Conservation (phyloP, 2,329 filamentous ascomycete genomes). For the Kalaharituber pfeilii region DNA sequence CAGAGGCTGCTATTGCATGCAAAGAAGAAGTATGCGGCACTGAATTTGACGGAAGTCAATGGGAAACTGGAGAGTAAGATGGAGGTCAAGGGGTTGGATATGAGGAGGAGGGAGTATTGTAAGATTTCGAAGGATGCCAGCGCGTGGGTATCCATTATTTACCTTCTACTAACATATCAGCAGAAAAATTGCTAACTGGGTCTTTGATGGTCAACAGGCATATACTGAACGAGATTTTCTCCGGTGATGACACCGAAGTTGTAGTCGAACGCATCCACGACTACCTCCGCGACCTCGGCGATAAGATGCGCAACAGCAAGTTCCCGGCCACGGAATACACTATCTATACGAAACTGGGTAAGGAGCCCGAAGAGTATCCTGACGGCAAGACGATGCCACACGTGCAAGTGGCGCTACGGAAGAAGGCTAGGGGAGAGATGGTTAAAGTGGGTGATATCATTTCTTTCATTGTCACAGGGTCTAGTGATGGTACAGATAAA, state of each 20-base stretch:
- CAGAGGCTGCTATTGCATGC: conserved; percentile 81
- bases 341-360: conserved; percentile 70
- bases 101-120: conserved; percentile 95
- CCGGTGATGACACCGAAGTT: conserved; percentile 76
- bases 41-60: conserved; percentile 78
- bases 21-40: conserved; percentile 98
- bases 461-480: conserved; percentile 73
- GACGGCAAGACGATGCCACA: conserved; percentile 92
- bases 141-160: conserved; percentile 28
- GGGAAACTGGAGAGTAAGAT: conserved; percentile 87
- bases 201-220: conserved; percentile 31
- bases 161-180: not conserved
- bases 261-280: conserved; percentile 85
- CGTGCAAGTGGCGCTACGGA: conserved; percentile 82
- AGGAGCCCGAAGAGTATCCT: conserved; percentile 81
- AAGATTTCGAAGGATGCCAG: conserved; percentile 90
- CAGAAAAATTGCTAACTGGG: not conserved
- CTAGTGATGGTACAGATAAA: conserved; percentile 42
- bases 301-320: conserved; percentile 65
- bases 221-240: conserved; percentile 85
- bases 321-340: conserved; percentile 77
- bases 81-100: conserved; percentile 95
- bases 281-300: conserved; percentile 67
- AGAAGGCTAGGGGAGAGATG: conserved; percentile 69
- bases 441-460: conserved; percentile 92